Evolutionary conservation across 2,329 filamentous ascomycete species (phyloP).

Genomic region (Monilinia fructigena): DNA sequence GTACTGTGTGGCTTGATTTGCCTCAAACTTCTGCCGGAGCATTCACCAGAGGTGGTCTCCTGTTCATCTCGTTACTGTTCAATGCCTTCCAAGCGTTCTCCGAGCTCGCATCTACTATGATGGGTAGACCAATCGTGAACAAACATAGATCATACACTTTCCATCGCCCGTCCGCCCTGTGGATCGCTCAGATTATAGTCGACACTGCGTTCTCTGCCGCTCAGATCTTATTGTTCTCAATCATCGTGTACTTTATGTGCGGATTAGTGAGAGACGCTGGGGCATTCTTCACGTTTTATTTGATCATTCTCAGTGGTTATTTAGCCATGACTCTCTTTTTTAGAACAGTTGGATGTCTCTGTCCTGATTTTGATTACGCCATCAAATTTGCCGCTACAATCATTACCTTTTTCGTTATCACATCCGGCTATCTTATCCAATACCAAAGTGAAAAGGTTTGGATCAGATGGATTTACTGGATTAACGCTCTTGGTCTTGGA

Average conservation of each 20-base stretch:
- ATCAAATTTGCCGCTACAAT: conserved; percentile 78
- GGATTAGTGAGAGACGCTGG: conserved; percentile 67
- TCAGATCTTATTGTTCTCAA: conserved; percentile 69
- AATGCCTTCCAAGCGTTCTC: conserved; percentile 86
- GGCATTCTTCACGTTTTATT: conserved; percentile 74
- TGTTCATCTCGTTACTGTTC: conserved; percentile 79
- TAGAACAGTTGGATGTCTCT: conserved; percentile 70
- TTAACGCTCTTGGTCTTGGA: conserved; percentile 71
- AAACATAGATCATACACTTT: conserved; percentile 84
- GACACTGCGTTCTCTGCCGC: conserved; percentile 70
- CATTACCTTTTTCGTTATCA: conserved; percentile 79
- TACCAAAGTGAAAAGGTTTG: conserved; percentile 72
- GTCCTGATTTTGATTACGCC: conserved; percentile 80
- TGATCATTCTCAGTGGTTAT: conserved; percentile 68
- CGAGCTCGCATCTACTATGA: conserved; percentile 73
- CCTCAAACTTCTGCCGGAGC: conserved; percentile 64
- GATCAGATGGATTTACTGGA: conserved; percentile 77
- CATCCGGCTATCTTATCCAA: conserved; percentile 81
- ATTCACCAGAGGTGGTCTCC: conserved; percentile 76
- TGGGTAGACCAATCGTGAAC: conserved; percentile 73
- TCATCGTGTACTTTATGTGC: conserved; percentile 80
- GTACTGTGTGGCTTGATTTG: conserved; percentile 74
- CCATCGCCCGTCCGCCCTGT: conserved; percentile 76
- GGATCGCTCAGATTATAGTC: conserved; percentile 79
- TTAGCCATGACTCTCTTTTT: conserved; percentile 77